Evolutionary conservation across 208 protist genomes (phyloP).

Genomic region (Jaenimonas drosophilae): DNA sequence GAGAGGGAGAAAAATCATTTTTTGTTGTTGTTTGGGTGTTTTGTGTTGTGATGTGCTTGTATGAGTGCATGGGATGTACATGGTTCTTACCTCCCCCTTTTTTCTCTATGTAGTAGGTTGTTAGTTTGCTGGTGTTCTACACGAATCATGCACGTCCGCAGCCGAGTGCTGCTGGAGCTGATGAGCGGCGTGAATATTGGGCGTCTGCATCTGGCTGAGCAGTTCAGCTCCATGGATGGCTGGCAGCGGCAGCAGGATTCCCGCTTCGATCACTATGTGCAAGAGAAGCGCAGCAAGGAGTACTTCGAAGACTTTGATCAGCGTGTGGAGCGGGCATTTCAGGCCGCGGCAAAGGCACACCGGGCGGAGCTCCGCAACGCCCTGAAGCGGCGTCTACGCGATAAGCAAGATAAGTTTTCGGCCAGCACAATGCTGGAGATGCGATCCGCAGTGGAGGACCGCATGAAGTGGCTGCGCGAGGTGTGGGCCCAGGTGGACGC

Average conservation of each 20-base stretch:
- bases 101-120: too few species aligned
- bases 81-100: too few species aligned
- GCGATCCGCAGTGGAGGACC: constrained; percentile 43
- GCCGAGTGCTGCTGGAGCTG: too few species aligned
- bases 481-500: constrained; percentile 85
- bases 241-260: constrained; percentile 48
- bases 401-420: constrained; percentile 47
- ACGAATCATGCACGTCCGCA: too few species aligned
- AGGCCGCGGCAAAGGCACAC: constrained; percentile 39
- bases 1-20: too few species aligned
- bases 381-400: constrained; percentile 59
- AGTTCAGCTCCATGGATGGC: constrained; percentile 76
- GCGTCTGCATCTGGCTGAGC: constrained; percentile 48
- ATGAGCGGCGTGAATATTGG: constrained; percentile 52
- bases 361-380: constrained; percentile 74
- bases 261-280: constrained; percentile 72
- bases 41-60: too few species aligned
- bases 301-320: constrained; percentile 80
- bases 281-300: constrained; percentile 50
- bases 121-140: too few species aligned
- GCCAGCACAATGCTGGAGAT: constrained; percentile 54
- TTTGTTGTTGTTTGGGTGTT: too few species aligned
- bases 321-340: constrained; percentile 73
- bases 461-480: constrained; percentile 68
- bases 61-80: too few species aligned